Percentiles rank a stretch among this genome's conserved stretches.
Conservation (phyloP, 345 rosid species). For the Arabis hirsuta region DNA sequence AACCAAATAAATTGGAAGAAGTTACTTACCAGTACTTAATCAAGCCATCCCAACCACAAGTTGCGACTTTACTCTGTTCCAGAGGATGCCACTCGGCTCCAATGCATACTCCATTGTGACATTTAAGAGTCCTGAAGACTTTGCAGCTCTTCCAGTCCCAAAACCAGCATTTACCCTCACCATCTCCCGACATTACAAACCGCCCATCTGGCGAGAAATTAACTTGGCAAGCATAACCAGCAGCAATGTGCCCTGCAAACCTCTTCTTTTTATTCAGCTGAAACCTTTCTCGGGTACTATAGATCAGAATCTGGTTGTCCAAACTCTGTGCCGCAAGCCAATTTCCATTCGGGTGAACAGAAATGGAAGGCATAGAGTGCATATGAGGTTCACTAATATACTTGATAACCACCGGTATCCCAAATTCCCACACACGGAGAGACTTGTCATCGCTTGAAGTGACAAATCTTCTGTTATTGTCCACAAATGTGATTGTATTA, state of each 20-base stretch:
- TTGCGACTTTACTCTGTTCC: conserved; percentile 97
- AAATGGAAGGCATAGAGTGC: conserved; percentile 98
- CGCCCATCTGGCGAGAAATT: conserved; percentile 99
- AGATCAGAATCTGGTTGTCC: conserved; percentile 95
- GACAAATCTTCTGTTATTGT: conserved; percentile 91
- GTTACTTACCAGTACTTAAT: conserved; percentile 90
- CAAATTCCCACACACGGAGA: conserved; percentile 98
- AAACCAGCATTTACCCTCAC: conserved; percentile 99
- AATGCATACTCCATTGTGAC: conserved; percentile 92
- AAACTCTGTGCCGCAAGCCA: conserved; percentile 99
- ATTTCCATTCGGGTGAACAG: conserved; percentile 87
- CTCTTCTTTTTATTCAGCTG: conserved; percentile 97
- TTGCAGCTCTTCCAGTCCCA: conserved; percentile 99
- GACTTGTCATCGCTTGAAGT: conserved; percentile 98
- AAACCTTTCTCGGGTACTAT: conserved; percentile 89
- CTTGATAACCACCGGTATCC: conserved; percentile 97
- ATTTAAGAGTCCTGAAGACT: conserved; percentile 86
- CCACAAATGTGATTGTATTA: conserved; percentile 95
- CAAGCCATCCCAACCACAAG: conserved; percentile 99
- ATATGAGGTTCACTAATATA: conserved; percentile 99
- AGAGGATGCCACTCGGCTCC: conserved; percentile 96
- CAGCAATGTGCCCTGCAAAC: conserved; percentile 91
- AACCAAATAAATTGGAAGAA: conserved; percentile 8
- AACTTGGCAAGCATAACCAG: conserved; percentile 98
- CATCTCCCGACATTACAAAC: conserved; percentile 99